Conservation (phyloP, 495 filamentous ascomycete species). For the Penicillium alfredii region DNA sequence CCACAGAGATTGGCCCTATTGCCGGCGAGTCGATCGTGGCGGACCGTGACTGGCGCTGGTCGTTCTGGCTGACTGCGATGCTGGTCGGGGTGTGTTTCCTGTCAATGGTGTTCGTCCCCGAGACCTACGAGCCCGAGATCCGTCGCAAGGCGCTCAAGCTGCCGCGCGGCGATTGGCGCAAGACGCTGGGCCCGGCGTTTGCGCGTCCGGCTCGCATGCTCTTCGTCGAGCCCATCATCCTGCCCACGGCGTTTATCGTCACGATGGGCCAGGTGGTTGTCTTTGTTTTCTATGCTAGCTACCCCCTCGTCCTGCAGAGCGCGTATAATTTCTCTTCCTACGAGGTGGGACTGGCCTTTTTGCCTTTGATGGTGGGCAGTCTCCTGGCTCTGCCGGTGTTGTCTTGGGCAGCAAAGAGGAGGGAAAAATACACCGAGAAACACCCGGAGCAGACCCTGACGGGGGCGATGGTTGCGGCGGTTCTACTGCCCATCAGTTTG, state of each 20-base stretch:
- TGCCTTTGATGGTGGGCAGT: slow-evolving; percentile 6
- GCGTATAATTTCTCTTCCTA: slow-evolving; percentile 6
- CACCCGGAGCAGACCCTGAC: slow-evolving; percentile 4
- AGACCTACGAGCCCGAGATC: slow-evolving; percentile 7
- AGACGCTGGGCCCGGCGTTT: slow-evolving; percentile 1
- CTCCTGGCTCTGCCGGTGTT: slow-evolving; percentile 5
- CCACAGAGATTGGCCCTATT: slow-evolving; percentile 3
- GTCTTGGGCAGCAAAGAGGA: background rate
- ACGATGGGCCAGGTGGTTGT: slow-evolving; percentile 7
- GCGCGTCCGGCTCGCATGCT: slow-evolving; percentile 5
- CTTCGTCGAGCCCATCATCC: slow-evolving; percentile 5
- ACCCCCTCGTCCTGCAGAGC: slow-evolving; percentile 3
- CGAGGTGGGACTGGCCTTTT: slow-evolving; percentile 9
- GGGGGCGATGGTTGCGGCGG: slow-evolving; percentile 2
- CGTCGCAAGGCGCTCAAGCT: slow-evolving; percentile 2
- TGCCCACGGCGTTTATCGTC: slow-evolving; percentile 5
- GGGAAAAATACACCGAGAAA: background rate
- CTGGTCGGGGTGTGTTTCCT: slow-evolving; percentile 5
- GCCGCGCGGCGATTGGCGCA: background rate
- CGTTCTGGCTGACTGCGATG: slow-evolving; percentile 9
- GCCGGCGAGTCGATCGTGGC: slow-evolving; percentile 4
- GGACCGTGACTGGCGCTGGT: slow-evolving; percentile 3
- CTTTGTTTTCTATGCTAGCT: slow-evolving; percentile 6
- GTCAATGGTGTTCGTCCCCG: slow-evolving; percentile 3
- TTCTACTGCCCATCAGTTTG: slow-evolving; percentile 6